Evolutionary conservation across 1,139 yeast genomes (phyloP).

Genomic region (Saccharomyces pastorianus): DNA sequence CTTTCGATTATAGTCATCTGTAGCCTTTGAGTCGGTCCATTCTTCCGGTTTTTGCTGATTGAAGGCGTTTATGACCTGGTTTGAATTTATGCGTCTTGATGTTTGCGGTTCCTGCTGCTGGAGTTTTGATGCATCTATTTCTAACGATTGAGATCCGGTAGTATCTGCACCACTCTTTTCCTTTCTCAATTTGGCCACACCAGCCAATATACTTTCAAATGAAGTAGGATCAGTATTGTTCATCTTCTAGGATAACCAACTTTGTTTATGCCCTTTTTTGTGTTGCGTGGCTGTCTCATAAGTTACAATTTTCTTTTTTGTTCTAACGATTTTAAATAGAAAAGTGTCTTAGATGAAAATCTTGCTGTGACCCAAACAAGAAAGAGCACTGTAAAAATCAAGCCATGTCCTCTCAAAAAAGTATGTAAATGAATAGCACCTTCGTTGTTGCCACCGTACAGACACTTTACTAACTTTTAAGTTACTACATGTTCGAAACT

Average conservation of each 20-base stretch:
- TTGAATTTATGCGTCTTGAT: neutral
- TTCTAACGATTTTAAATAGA: constrained; percentile 4
- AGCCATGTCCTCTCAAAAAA: constrained; percentile 20
- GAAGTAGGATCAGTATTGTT: constrained; percentile 45
- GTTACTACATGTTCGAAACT: neutral
- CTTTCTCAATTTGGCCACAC: constrained; percentile 44
- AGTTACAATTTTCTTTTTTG: constrained; percentile 1
- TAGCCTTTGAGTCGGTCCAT: neutral
- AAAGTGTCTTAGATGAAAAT: neutral
- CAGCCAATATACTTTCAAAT: constrained; percentile 56
- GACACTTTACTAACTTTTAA: constrained; percentile 7
- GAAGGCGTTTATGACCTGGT: constrained; percentile 21
- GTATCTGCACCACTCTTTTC: constrained; percentile 14
- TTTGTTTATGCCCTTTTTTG: neutral
- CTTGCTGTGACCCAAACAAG: constrained; percentile 1
- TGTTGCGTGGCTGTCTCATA: neutral
- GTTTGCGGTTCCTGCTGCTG: neutral
- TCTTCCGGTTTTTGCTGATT: constrained; percentile 14
- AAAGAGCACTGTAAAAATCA: neutral
- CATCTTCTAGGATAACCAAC: constrained; percentile 10
- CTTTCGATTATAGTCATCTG: constrained; percentile 4
- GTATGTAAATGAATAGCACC: constrained; percentile 11
- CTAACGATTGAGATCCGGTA: neutral
- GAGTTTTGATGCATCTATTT: neutral
- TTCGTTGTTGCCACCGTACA: constrained; percentile 3